These are phyloP conservation scores for Plasmodium knowlesi DNA, from an alignment of 169 alveolate species.

Conservation along the genomic window DNA sequence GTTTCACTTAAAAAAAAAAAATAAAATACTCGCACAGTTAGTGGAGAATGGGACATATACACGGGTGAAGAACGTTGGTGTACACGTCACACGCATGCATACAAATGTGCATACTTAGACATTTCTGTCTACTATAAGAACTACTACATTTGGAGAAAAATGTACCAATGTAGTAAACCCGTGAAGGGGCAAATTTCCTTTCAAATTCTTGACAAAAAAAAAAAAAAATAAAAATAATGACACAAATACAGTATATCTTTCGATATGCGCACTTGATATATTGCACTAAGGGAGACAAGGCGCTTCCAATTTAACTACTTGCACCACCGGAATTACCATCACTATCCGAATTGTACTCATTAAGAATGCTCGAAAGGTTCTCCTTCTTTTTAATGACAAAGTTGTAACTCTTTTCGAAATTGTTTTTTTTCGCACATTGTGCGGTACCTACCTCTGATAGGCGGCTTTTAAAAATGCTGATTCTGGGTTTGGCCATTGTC, in stretches of 20 bases:
- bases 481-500: not conserved
- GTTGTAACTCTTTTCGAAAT: constrained; percentile 54
- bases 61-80: not conserved
- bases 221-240: not conserved
- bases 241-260: not conserved
- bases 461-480: not conserved
- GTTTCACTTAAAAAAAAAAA: constrained; percentile 2
- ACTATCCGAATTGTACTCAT: constrained; percentile 58
- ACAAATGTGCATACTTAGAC: not conserved
- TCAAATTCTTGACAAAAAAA: not conserved
- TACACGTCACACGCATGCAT: not conserved
- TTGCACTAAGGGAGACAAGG: not conserved
- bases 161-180: not conserved
- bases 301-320: constrained; percentile 1
- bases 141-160: not conserved
- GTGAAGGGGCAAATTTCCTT: not conserved
- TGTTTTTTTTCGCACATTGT: not conserved
- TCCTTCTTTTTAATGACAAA: constrained; percentile 68
- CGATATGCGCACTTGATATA: not conserved
- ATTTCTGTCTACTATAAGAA: not conserved
- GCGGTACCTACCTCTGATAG: not conserved
- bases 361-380: constrained; percentile 29
- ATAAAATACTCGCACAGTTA: not conserved
- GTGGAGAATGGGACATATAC: not conserved
- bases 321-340: not conserved